Conservation (phyloP, 2,329 filamentous ascomycete genomes). For the Fusarium chlamydosporum region DNA sequence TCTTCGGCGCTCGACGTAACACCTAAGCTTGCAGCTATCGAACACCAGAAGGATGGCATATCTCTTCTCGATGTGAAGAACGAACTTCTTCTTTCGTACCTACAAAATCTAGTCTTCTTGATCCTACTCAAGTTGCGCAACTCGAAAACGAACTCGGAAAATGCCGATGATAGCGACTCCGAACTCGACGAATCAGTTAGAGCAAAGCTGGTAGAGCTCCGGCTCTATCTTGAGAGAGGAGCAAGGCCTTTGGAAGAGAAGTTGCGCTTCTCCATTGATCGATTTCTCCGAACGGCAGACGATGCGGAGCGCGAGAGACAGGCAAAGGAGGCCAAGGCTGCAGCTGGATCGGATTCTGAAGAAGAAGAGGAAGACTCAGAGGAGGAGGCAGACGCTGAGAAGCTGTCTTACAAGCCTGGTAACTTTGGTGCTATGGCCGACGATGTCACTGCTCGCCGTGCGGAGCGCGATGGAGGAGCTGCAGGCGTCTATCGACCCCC, state of each 20-base stretch:
- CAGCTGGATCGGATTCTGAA: conserved; percentile 46
- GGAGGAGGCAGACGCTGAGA: conserved; percentile 55
- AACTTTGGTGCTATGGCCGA: conserved; percentile 53
- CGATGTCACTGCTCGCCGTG: conserved; percentile 51
- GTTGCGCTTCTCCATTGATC: conserved; percentile 95
- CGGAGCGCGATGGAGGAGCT: conserved; percentile 53
- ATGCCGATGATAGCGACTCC: conserved; percentile 54
- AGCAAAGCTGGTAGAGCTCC: conserved; percentile 88
- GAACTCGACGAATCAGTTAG: conserved; percentile 76
- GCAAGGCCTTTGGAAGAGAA: conserved; percentile 90
- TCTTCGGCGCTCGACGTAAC: conserved; percentile 76
- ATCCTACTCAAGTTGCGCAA: conserved; percentile 85
- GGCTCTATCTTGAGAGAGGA: conserved; percentile 94
- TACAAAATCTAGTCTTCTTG: conserved; percentile 93
- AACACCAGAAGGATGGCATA: conserved; percentile 87
- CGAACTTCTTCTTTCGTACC: conserved; percentile 94
- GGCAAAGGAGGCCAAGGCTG: conserved; percentile 52
- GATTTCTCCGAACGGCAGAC: conserved; percentile 89
- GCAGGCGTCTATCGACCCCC: conserved; percentile 90
- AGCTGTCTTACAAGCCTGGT: conserved; percentile 45
- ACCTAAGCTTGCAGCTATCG: conserved; percentile 72
- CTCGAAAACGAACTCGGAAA: conserved; percentile 51
- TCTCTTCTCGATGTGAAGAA: conserved; percentile 97
- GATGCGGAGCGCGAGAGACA: conserved; percentile 70
- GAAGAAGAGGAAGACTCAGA: conserved; percentile 57